phyloP scores from a whole-genome alignment of 148 eudicot genomes.

The Rhododendron kiyosumense region DNA sequence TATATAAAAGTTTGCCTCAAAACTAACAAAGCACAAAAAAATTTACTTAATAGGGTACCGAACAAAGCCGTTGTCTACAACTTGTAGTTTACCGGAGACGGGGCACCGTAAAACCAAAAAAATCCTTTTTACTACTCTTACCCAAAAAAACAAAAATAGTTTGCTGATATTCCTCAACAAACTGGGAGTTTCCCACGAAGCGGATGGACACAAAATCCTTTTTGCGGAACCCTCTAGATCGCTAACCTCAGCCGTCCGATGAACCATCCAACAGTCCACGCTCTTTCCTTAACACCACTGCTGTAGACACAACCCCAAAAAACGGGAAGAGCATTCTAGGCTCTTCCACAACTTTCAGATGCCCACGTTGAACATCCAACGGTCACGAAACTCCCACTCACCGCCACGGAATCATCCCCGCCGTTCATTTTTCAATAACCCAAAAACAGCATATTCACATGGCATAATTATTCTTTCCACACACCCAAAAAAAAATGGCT shows the following conservation, averaged over 20 bases:
- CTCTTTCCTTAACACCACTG: neutral
- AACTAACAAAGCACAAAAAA: no score
- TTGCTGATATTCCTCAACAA: no score
- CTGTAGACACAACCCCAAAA: neutral
- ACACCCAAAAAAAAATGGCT: neutral
- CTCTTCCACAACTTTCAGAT: neutral
- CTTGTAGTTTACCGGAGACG: no score
- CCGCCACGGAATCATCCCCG: neutral
- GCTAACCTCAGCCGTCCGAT: neutral
- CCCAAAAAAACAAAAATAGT: no score
- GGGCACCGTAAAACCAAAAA: no score
- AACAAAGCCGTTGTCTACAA: no score
- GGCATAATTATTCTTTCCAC: neutral
- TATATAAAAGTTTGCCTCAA: no score
- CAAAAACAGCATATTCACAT: neutral
- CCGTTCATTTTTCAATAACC: neutral
- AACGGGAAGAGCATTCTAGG: neutral
- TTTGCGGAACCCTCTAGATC: slow-evolving; percentile 2
- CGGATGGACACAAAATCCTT: neutral
- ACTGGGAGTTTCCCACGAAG: no score
- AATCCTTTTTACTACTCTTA: no score
- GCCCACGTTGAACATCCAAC: neutral
- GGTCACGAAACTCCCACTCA: neutral
- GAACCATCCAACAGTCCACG: neutral
- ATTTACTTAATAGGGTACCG: no score